These are phyloP conservation scores for Aspergillus texensis DNA, from an alignment of 2,329 filamentous ascomycete genomes.

Conservation along the genomic window DNA sequence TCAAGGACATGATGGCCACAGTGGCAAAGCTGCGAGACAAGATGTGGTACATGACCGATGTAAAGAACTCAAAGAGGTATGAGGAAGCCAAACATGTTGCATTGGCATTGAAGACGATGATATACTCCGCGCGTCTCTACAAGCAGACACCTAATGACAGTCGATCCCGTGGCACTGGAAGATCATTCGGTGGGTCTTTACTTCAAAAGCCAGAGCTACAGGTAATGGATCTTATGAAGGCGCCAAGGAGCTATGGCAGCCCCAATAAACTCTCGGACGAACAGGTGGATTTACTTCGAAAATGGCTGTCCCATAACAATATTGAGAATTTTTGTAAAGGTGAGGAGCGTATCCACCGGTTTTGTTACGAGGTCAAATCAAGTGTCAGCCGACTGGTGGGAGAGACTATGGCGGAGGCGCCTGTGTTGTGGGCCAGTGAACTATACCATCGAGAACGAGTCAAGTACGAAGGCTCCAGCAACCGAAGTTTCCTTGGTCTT, in stretches of 20 bases:
- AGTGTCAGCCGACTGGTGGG: slow-evolving; percentile 85
- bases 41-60: slow-evolving; percentile 98
- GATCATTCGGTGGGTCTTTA: slow-evolving; percentile 58
- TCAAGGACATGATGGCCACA: slow-evolving; percentile 73
- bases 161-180: slow-evolving; percentile 46
- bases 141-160: slow-evolving; percentile 33
- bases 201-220: slow-evolving; percentile 82
- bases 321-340: slow-evolving; percentile 94
- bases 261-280: slow-evolving; percentile 96
- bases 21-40: slow-evolving; percentile 82
- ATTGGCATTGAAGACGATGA: slow-evolving; percentile 88
- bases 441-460: slow-evolving; percentile 73
- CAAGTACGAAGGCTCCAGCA: slow-evolving; percentile 45
- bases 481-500: slow-evolving; percentile 38
- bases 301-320: slow-evolving; percentile 78
- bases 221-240: slow-evolving; percentile 83
- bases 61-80: slow-evolving; percentile 85
- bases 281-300: slow-evolving; percentile 80
- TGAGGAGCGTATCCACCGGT: slow-evolving; percentile 91
- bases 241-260: slow-evolving; percentile 79
- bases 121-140: slow-evolving; percentile 49
- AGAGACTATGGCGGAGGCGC: slow-evolving; percentile 79
- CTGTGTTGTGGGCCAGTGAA: slow-evolving; percentile 89
- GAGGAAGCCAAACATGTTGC: slow-evolving; percentile 85
- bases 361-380: slow-evolving; percentile 85